Evolutionary conservation across 371 early-diverging fungal genomes (phyloP).

Genomic region (Actinomucor elegans): DNA sequence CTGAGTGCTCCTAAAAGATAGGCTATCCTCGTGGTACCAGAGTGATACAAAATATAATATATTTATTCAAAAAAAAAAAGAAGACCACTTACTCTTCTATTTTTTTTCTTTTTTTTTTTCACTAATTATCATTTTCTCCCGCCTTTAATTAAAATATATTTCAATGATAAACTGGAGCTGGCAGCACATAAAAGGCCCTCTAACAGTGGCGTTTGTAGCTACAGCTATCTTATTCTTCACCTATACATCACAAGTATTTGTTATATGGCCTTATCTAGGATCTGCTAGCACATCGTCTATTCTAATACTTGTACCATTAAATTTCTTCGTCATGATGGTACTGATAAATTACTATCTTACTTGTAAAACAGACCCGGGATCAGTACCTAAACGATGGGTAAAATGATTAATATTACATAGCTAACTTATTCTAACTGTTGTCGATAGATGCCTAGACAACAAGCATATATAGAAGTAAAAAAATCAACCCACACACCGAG

Average conservation of each 20-base stretch:
- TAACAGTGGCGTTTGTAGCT: conserved; percentile 29
- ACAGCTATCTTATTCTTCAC: conserved; percentile 30
- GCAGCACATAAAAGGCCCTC: conserved; percentile 23
- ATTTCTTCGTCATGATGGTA: conserved; percentile 63
- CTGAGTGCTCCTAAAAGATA: conserved; percentile 11
- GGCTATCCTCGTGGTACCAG: conserved; percentile 16
- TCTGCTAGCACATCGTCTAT: conserved; percentile 21
- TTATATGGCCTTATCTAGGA: conserved; percentile 40
- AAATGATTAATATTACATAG: neutral
- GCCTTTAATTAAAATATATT: too few species aligned
- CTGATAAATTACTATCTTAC: conserved; percentile 83
- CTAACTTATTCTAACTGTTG: neutral
- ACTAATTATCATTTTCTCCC: neutral
- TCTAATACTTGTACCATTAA: conserved; percentile 62
- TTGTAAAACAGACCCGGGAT: conserved; percentile 77
- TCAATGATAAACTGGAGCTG: neutral
- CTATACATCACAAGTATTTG: conserved; percentile 43
- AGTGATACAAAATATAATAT: conserved; percentile 18
- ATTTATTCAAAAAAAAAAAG: conserved; percentile 3
- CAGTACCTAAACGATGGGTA: conserved; percentile 74
- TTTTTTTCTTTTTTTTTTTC: neutral
- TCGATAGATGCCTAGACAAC: conserved; percentile 49
- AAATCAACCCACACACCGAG: conserved; percentile 69
- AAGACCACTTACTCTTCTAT: neutral
- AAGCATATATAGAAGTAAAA: conserved; percentile 66